Evolutionary conservation across 2,329 filamentous ascomycete genomes (phyloP).

Genomic region (Achaetomium macrosporum): DNA sequence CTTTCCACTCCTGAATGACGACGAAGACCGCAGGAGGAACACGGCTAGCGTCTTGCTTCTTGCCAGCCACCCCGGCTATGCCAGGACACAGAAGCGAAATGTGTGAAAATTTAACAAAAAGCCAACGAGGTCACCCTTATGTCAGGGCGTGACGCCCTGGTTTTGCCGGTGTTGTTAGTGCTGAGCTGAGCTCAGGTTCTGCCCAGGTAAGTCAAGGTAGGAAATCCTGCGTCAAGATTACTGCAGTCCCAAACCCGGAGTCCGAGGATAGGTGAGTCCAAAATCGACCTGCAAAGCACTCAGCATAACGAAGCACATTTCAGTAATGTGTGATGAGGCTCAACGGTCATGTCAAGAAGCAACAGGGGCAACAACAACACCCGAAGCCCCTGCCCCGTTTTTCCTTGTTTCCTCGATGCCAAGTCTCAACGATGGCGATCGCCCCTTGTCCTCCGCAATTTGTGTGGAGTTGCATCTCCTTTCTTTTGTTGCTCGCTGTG

Average conservation of each 20-base stretch:
- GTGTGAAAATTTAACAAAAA: background rate
- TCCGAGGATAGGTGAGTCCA: background rate
- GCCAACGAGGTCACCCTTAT: background rate
- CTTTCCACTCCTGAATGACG: background rate
- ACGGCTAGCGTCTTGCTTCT: background rate
- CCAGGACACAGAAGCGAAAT: constrained; percentile 9
- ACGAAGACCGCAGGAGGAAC: background rate
- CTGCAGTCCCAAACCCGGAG: background rate
- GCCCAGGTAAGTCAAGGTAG: no score
- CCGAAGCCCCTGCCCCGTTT: background rate
- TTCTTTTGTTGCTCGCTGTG: constrained; percentile 8
- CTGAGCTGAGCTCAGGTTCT: background rate
- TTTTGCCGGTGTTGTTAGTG: background rate
- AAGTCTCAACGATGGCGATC: background rate
- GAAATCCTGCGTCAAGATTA: no score
- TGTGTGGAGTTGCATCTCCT: background rate
- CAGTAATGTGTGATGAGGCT: background rate
- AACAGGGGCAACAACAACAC: background rate
- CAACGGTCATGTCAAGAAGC: background rate
- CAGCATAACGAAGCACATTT: background rate
- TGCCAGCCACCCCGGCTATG: background rate
- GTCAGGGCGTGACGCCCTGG: background rate
- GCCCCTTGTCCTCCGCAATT: constrained; percentile 6
- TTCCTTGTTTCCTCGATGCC: background rate
- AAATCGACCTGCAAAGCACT: background rate